A percentile compares a stretch with the other conserved stretches of the same genome.
phyloP scores from a whole-genome alignment of 2,329 filamentous ascomycete genomes.

The Conoideocrella luteorostrata region DNA sequence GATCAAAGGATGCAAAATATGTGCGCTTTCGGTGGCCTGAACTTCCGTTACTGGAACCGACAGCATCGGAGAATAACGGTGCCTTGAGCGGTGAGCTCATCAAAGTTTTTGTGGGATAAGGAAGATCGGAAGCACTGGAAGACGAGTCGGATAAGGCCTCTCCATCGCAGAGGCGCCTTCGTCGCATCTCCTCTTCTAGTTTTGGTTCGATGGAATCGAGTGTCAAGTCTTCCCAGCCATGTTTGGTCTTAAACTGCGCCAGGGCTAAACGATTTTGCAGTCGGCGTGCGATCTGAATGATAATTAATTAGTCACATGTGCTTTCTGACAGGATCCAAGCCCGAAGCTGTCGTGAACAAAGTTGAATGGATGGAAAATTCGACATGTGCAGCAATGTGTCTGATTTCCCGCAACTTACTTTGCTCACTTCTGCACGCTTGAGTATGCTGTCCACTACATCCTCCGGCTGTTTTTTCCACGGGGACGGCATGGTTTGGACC shows the following conservation, averaged over 20 bases:
- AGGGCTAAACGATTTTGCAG: constrained; percentile 91
- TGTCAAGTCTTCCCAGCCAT: constrained; percentile 88
- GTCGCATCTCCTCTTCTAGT: constrained; percentile 70
- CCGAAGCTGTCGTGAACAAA: too few relatives aligned
- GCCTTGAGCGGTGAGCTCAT: constrained; percentile 82
- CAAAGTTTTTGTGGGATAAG: constrained; percentile 60
- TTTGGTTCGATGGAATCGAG: constrained; percentile 81
- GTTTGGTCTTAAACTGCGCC: constrained; percentile 94
- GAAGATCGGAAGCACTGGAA: constrained; percentile 72
- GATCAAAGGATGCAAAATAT: constrained; percentile 53
- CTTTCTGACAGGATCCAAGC: too few relatives aligned
- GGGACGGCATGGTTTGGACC: constrained; percentile 46
- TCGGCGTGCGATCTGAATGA: constrained; percentile 76
- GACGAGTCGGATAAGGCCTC: constrained; percentile 83
- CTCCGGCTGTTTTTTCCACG: constrained; percentile 57
- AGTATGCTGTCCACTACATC: constrained; percentile 62
- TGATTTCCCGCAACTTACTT: constrained; percentile 48
- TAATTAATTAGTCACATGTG: not conserved
- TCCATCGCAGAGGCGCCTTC: constrained; percentile 61
- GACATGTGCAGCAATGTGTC: not conserved
- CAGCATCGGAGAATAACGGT: constrained; percentile 76
- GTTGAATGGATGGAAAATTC: too few relatives aligned
- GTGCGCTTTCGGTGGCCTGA: constrained; percentile 59
- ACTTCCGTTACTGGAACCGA: constrained; percentile 64
- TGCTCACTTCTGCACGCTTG: constrained; percentile 68